Conservation (phyloP, 345 rosid genomes). For the Camelina laxa region DNA sequence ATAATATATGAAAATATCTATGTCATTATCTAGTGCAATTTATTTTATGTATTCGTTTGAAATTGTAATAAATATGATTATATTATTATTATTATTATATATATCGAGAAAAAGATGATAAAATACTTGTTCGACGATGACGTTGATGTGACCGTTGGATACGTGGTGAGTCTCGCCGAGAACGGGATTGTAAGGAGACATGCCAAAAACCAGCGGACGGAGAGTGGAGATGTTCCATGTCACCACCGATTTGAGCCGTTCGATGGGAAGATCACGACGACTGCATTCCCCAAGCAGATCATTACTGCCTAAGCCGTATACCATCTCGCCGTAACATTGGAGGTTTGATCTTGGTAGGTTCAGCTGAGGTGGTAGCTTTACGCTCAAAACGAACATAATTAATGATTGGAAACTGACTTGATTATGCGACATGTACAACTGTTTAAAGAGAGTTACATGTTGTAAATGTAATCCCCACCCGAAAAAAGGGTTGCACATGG, state of each 20-base stretch:
- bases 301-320: conserved; percentile 55
- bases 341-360: conserved; percentile 87
- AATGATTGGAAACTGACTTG: background rate
- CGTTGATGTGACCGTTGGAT: conserved; percentile 67
- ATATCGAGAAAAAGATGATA: background rate
- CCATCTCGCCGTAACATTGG: conserved; percentile 72
- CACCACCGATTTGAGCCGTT: conserved; percentile 62
- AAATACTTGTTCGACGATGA: conserved; percentile 77
- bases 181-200: conserved; percentile 82
- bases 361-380: conserved; percentile 71
- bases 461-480: background rate
- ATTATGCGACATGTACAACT: background rate
- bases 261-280: conserved; percentile 50
- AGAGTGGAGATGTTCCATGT: conserved; percentile 70
- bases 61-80: background rate
- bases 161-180: conserved; percentile 97
- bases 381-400: background rate
- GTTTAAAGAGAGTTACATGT: background rate
- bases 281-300: conserved; percentile 59
- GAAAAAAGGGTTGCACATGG: too few species aligned
- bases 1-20: too few species aligned
- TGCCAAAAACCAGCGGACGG: conserved; percentile 66
- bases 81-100: too few species aligned
- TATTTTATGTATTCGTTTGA: background rate
- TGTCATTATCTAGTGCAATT: too few species aligned